Evolutionary conservation across 1,139 yeast genomes (phyloP).

Genomic region (Diutina scorzettiae): DNA sequence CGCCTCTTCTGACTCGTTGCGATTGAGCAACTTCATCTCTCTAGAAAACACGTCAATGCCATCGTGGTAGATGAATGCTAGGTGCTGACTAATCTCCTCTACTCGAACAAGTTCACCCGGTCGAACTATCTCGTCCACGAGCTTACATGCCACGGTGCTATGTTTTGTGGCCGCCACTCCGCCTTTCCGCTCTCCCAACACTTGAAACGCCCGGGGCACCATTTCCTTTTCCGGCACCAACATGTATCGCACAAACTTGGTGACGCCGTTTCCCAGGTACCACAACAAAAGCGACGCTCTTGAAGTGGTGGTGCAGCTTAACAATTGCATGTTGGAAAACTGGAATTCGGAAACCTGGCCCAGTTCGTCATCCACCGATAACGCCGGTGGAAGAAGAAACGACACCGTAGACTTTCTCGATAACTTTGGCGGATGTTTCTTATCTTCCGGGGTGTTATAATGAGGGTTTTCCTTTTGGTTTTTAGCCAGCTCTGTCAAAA

Average conservation of each 20-base stretch:
- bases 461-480: conserved; percentile 39
- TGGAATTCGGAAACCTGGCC: neutral
- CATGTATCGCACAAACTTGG: neutral
- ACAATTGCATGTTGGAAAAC: neutral
- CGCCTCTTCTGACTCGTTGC: neutral
- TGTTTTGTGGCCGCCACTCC: neutral
- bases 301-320: neutral
- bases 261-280: neutral
- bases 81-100: neutral
- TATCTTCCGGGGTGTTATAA: conserved; percentile 38
- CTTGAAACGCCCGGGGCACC: neutral
- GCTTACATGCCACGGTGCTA: neutral
- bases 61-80: neutral
- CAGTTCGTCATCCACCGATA: neutral
- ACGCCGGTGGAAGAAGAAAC: conserved; percentile 17
- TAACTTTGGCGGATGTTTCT: conserved; percentile 19
- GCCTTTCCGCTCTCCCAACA: neutral
- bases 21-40: neutral
- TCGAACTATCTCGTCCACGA: neutral
- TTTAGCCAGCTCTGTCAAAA: conserved; percentile 33
- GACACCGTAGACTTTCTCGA: conserved; percentile 16
- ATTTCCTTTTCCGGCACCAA: neutral
- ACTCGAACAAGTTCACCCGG: neutral
- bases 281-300: neutral
- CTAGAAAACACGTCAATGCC: neutral